These are phyloP conservation scores for Lenwebbia sp. DNA, from an alignment of 345 rosid species.

Conservation along the genomic window DNA sequence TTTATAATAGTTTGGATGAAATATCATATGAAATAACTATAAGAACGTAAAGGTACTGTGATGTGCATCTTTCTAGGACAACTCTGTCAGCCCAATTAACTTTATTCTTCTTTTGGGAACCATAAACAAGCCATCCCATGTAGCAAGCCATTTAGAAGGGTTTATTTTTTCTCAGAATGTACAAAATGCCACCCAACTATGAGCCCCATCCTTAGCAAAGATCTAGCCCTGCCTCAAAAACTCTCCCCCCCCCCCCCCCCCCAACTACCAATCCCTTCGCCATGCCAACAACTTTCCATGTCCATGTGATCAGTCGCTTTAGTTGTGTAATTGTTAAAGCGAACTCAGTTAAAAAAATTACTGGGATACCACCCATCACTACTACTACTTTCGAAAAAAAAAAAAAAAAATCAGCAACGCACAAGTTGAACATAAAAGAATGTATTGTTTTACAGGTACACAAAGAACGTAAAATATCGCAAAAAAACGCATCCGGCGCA, in stretches of 20 bases:
- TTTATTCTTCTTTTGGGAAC: background rate
- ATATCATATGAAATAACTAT: background rate
- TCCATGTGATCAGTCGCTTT: background rate
- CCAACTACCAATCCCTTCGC: background rate
- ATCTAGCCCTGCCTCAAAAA: background rate
- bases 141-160: background rate
- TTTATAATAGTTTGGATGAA: background rate
- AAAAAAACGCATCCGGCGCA: background rate
- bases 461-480: background rate
- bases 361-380: background rate
- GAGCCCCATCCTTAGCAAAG: background rate
- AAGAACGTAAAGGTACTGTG: background rate
- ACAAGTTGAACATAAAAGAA: background rate
- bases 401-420: background rate
- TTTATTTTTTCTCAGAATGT: background rate
- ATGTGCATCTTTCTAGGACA: background rate
- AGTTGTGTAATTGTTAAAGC: background rate
- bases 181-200: background rate
- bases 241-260: background rate
- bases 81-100: background rate
- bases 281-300: background rate
- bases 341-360: background rate
- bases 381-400: background rate
- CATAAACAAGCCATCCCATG: background rate
- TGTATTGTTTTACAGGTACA: background rate